Evolutionary conservation across 805 yeast species (phyloP).

Genomic region (Kuraishia ogatae): DNA sequence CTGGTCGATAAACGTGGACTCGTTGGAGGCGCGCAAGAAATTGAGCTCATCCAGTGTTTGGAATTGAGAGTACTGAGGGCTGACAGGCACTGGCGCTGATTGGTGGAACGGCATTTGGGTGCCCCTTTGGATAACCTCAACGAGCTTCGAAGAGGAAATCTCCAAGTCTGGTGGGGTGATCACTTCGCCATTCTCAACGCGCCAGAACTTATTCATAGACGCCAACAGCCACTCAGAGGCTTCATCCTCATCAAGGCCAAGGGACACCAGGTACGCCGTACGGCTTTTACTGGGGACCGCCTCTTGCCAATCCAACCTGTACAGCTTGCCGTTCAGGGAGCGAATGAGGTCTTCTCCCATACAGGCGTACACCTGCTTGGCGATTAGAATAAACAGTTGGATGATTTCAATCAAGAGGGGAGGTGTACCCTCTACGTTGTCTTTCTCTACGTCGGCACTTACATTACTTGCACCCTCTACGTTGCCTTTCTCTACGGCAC

Average conservation of each 20-base stretch:
- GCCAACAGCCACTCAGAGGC: constrained; percentile 19
- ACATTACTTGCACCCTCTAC: too few species aligned
- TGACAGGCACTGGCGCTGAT: constrained; percentile 20
- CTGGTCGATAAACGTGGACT: constrained; percentile 29
- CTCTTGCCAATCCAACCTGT: constrained; percentile 27
- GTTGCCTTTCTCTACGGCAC: too few species aligned
- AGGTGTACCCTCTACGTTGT: neutral
- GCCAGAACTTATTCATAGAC: constrained; percentile 14
- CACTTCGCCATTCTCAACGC: constrained; percentile 10
- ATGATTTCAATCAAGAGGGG: constrained; percentile 16
- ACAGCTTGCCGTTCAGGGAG: constrained; percentile 25
- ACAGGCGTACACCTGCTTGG: constrained; percentile 30
- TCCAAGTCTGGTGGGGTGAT: constrained; percentile 13
- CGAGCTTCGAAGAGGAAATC: constrained; percentile 19
- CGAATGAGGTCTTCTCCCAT: constrained; percentile 26
- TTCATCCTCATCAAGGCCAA: constrained; percentile 22
- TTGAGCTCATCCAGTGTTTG: constrained; percentile 32
- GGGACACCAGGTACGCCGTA: constrained; percentile 19
- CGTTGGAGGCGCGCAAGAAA: constrained; percentile 26
- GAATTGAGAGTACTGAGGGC: constrained; percentile 27
- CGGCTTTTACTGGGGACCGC: constrained; percentile 32
- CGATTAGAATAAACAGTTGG: constrained; percentile 35
- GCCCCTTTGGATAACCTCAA: constrained; percentile 17
- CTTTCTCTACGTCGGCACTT: too few species aligned
- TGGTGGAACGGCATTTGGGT: constrained; percentile 15